phyloP scores from a whole-genome alignment of 179 eudicot genomes.

The Dionaea muscipula region DNA sequence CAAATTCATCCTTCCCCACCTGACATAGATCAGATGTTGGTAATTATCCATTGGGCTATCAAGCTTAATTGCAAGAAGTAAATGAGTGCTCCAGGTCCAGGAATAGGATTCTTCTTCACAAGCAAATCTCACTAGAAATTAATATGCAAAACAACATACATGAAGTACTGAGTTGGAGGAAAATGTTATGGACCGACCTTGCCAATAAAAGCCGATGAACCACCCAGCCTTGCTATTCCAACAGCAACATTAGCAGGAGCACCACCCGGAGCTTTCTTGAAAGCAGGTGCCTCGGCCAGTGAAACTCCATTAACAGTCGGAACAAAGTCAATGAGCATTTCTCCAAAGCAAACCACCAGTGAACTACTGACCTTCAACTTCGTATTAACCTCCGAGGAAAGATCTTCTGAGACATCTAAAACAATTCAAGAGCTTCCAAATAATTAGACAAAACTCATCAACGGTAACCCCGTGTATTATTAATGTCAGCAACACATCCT shows the following conservation, averaged over 20 bases:
- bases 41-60: too few relatives aligned
- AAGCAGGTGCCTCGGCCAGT: conserved; percentile 46
- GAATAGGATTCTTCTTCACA: too few relatives aligned
- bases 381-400: conserved; percentile 27
- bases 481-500: too few relatives aligned
- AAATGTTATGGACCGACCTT: conserved; percentile 26
- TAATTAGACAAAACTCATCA: not conserved
- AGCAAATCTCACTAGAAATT: too few relatives aligned
- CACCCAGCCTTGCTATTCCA: conserved; percentile 46
- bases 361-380: conserved; percentile 18
- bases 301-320: conserved; percentile 43
- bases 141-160: too few relatives aligned
- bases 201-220: conserved; percentile 48
- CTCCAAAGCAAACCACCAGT: conserved; percentile 37
- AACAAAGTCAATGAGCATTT: conserved; percentile 38
- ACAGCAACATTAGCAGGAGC: conserved; percentile 67
- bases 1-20: conserved; percentile 60
- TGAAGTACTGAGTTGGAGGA: too few relatives aligned
- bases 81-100: too few relatives aligned
- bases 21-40: conserved; percentile 8
- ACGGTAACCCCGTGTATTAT: too few relatives aligned
- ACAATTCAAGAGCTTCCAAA: not conserved
- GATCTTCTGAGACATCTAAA: conserved; percentile 16
- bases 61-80: too few relatives aligned
- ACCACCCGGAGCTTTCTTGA: conserved; percentile 54